Conservation (phyloP, 805 yeast species). For the Suhomyces pyralidae region DNA sequence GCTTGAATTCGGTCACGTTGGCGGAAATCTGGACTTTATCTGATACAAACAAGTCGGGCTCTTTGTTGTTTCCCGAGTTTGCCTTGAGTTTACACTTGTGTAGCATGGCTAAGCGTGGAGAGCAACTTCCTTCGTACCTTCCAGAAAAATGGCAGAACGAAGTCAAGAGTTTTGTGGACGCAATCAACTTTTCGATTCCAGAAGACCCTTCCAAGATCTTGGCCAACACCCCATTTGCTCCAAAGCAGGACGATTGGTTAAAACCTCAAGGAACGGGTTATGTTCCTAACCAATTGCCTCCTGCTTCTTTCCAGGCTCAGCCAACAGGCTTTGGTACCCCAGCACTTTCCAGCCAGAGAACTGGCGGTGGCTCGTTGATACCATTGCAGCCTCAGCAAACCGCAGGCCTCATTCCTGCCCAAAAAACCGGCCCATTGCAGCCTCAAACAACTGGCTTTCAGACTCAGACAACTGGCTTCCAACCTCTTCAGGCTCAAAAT, state of each 20-base stretch:
- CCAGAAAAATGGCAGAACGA: slow-evolving; percentile 77
- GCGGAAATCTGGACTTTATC: slow-evolving; percentile 89
- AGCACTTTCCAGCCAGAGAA: slow-evolving; percentile 34
- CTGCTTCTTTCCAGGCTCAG: slow-evolving; percentile 39
- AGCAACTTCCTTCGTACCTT: slow-evolving; percentile 66
- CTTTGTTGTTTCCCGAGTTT: slow-evolving; percentile 88
- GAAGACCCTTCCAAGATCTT: slow-evolving; percentile 46
- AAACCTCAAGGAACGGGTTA: slow-evolving; percentile 32
- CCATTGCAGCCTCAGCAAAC: slow-evolving; percentile 66
- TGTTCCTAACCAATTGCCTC: slow-evolving; percentile 11
- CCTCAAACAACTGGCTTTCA: slow-evolving; percentile 18
- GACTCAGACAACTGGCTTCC: slow-evolving; percentile 17
- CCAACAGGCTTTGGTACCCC: slow-evolving; percentile 28
- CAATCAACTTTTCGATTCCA: slow-evolving; percentile 75
- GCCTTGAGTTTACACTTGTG: slow-evolving; percentile 88
- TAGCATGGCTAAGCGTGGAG: slow-evolving; percentile 72
- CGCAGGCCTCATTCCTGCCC: slow-evolving; percentile 56
- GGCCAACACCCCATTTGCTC: slow-evolving; percentile 42
- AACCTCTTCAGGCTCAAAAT: slow-evolving; percentile 8
- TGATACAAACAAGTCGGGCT: slow-evolving; percentile 86
- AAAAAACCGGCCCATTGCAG: slow-evolving; percentile 36
- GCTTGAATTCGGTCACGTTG: slow-evolving; percentile 66
- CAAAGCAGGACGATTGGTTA: slow-evolving; percentile 26
- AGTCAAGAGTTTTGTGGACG: slow-evolving; percentile 85
- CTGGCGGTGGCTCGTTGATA: slow-evolving; percentile 45